These are phyloP conservation scores for Teratosphaeriaceae sp. DNA, from an alignment of 2,329 filamentous ascomycete genomes.

Conservation along the genomic window DNA sequence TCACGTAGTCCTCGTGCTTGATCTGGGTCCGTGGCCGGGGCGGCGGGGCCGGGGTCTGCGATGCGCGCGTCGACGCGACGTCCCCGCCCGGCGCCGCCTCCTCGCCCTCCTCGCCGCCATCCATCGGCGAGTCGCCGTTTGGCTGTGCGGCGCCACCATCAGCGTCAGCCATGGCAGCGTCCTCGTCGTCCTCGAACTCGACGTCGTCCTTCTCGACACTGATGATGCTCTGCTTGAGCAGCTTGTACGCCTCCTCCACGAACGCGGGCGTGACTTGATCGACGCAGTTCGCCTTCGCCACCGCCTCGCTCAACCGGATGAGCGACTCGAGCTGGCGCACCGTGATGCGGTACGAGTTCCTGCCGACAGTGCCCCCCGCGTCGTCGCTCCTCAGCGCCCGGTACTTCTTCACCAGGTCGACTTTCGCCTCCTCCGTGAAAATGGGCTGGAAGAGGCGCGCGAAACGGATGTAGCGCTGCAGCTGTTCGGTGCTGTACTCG, in stretches of 20 bases:
- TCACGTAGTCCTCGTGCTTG: constrained; percentile 90
- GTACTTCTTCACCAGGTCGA: constrained; percentile 82
- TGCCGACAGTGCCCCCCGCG: constrained; percentile 84
- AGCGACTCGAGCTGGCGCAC: constrained; percentile 93
- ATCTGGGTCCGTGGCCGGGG: constrained; percentile 69
- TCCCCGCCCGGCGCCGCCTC: no score
- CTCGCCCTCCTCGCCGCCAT: constrained; percentile 30
- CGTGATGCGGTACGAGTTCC: constrained; percentile 95
- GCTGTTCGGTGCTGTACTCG: constrained; percentile 90
- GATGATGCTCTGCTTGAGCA: constrained; percentile 91
- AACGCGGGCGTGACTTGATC: constrained; percentile 79
- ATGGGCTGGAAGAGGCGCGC: constrained; percentile 89
- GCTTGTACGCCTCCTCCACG: constrained; percentile 85
- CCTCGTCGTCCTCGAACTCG: constrained; percentile 75
- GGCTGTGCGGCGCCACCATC: constrained; percentile 33
- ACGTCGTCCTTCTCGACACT: constrained; percentile 97
- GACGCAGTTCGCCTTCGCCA: constrained; percentile 95
- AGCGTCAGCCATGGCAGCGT: constrained; percentile 44
- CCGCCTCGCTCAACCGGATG: constrained; percentile 94
- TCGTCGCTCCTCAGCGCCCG: constrained; percentile 93
- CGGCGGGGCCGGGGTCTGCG: constrained; percentile 34
- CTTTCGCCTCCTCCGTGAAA: constrained; percentile 82
- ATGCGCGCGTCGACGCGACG: constrained; percentile 36
- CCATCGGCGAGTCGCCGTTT: constrained; percentile 49
- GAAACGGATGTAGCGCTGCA: constrained; percentile 96